A percentile compares a stretch with the other conserved stretches of the same genome.
Evolutionary conservation across 352 stramenopile genomes (phyloP).

Genomic region (Globisporangium okanoganense): DNA sequence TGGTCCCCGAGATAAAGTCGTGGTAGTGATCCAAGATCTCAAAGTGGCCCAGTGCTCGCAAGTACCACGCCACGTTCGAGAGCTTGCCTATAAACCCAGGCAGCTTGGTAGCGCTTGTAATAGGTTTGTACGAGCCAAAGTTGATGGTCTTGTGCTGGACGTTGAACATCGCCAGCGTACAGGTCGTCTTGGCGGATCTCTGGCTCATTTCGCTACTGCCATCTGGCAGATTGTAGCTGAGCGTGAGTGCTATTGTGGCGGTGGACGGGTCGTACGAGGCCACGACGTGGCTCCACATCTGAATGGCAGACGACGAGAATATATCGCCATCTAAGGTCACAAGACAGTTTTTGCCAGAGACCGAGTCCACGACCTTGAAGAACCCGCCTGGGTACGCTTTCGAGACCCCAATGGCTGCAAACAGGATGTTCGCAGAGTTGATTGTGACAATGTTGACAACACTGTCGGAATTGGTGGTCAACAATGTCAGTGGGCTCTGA

Average conservation of each 20-base stretch:
- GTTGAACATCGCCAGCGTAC: conserved; percentile 38
- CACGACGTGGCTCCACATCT: conserved; percentile 48
- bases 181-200: conserved; percentile 17
- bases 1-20: conserved; percentile 40
- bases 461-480: background rate
- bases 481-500: background rate
- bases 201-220: conserved; percentile 9
- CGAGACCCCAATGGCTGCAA: conserved; percentile 8
- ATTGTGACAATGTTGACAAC: conserved; percentile 13
- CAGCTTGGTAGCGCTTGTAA: background rate
- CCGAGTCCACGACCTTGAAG: conserved; percentile 28
- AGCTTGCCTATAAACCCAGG: conserved; percentile 37
- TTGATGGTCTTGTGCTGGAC: conserved; percentile 28
- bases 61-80: conserved; percentile 57
- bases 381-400: background rate
- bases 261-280: conserved; percentile 50
- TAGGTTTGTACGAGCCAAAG: conserved; percentile 20
- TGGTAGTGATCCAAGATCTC: conserved; percentile 68
- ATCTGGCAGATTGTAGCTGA: conserved; percentile 20
- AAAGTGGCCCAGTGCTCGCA: conserved; percentile 23
- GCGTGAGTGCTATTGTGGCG: conserved; percentile 34
- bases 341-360: conserved; percentile 15
- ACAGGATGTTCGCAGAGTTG: conserved; percentile 1
- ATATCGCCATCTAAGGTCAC: background rate
- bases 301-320: background rate